Percentiles rank a stretch among this genome's conserved stretches.
Evolutionary conservation across 1,139 yeast genomes (phyloP).

Genomic region (Taphrina communis): DNA sequence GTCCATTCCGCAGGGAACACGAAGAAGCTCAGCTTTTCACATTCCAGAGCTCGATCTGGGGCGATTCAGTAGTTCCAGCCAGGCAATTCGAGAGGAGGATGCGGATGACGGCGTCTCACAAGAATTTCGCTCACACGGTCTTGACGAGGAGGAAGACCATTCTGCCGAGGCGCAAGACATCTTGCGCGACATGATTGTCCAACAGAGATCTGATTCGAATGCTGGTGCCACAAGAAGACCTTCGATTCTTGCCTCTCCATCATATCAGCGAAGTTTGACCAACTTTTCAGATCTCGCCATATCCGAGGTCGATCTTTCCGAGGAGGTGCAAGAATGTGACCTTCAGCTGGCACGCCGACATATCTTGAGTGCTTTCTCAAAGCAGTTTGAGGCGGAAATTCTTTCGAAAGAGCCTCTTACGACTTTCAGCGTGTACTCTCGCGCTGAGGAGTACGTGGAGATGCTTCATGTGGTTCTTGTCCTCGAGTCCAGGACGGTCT

Average conservation of each 20-base stretch:
- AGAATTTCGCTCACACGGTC: background rate
- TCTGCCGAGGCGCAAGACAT: constrained; percentile 25
- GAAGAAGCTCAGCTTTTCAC: constrained; percentile 32
- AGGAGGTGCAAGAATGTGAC: constrained; percentile 31
- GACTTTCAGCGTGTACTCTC: constrained; percentile 29
- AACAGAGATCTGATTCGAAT: constrained; percentile 6
- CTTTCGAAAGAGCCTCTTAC: constrained; percentile 27
- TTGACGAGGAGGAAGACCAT: background rate
- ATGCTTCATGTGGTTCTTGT: constrained; percentile 39
- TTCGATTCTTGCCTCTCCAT: constrained; percentile 28
- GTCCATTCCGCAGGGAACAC: constrained; percentile 4
- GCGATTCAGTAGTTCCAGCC: background rate
- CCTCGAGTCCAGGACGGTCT: constrained; percentile 31
- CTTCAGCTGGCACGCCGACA: constrained; percentile 28
- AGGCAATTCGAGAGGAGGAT: background rate
- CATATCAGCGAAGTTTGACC: constrained; percentile 28
- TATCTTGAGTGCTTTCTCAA: constrained; percentile 35
- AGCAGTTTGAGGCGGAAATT: constrained; percentile 29
- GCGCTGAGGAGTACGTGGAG: constrained; percentile 32
- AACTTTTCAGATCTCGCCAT: constrained; percentile 30
- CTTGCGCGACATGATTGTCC: constrained; percentile 26
- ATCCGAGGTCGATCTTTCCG: constrained; percentile 39
- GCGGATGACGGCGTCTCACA: background rate
- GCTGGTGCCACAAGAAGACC: constrained; percentile 14
- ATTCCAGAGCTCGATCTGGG: constrained; percentile 18